Base-by-base conservation (phyloP, 192 early-diverging fungal species). In the Fimicolochytrium jonesii region DNA sequence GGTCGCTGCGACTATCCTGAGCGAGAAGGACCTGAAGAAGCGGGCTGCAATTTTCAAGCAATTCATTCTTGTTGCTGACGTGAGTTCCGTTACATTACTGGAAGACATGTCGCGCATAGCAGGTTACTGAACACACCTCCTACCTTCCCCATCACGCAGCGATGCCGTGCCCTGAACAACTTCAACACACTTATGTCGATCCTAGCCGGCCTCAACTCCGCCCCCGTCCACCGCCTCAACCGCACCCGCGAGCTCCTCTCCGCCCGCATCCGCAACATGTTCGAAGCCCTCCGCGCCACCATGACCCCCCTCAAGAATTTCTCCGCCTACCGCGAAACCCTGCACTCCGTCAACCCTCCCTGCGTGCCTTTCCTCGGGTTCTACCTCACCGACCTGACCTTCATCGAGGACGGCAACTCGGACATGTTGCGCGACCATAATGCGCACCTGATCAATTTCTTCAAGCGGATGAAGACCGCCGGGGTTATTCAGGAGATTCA, bases 141-240 rank as follows among this genome's bases (percentile, higher is more conserved):
- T n/a, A n/a, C n/a, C n/a, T n/a, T n/a, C n/a, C n/a, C n/a, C n/a
- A n/a, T 41, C 67, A 32, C 37, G 20, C 70, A 89, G 76, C 67
- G 81, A 69, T 92, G 93, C 77, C 86, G 87, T 25, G 61, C 69
- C 26, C 70, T 97, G 13, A 95, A 98, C 75, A 99, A 98, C 81
- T 99, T 92, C 65, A 93, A 92, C 69, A 90, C 92, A 9, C 81
- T 95, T 33, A 92, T 91, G 77, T 86, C 93, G 4, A 89, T 97
- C 30, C 80, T 93, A 7, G 91, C 92, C 29, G 92, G 90, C 6
- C 86, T 99, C 59, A 89, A 92, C 33, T 88, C 89, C 3, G 90
- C 90, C 2, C 86, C 92, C 3, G 83, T 99, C 43, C 87, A 90
- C 72, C 87, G 97, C 22, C 74, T 98, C 36, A 89, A 86, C 7